A percentile compares a stretch with the other conserved stretches of the same genome.
phyloP scores from a whole-genome alignment of 768 basidiomycete species.

The Trametes elegans region DNA sequence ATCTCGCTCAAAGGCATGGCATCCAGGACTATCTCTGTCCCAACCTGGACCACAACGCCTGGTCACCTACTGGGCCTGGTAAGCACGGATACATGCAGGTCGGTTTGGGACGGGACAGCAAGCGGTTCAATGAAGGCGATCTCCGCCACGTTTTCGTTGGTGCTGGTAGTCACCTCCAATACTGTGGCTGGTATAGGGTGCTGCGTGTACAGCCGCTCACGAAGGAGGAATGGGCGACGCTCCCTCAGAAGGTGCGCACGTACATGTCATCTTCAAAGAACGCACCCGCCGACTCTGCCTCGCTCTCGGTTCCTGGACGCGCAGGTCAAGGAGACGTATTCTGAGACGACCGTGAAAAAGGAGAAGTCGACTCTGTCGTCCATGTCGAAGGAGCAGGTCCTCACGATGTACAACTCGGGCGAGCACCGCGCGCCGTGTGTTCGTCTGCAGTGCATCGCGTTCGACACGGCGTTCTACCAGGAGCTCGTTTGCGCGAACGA shows the following conservation, averaged over 20 bases:
- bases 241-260: constrained; percentile 38
- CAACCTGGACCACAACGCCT: constrained; percentile 50
- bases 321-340: constrained; percentile 31
- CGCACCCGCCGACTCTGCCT: no score
- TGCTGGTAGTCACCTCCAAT: constrained; percentile 39
- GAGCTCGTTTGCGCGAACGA: constrained; percentile 20
- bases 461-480: constrained; percentile 38
- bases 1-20: constrained; percentile 31
- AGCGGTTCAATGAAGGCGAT: constrained; percentile 40
- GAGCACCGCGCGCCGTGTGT: constrained; percentile 47
- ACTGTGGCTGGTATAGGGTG: constrained; percentile 48
- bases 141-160: constrained; percentile 47
- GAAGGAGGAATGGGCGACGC: constrained; percentile 45
- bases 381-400: constrained; percentile 34
- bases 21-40: constrained; percentile 48
- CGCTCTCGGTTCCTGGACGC: background rate
- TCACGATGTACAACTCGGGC: constrained; percentile 45
- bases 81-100: constrained; percentile 57
- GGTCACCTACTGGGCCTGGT: constrained; percentile 49
- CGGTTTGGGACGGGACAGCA: constrained; percentile 44
- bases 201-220: constrained; percentile 38
- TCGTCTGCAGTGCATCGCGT: constrained; percentile 43
- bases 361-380: constrained; percentile 36
- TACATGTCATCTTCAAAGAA: background rate
- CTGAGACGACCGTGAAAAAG: constrained; percentile 34